phyloP scores from a whole-genome alignment of 305 asterid genomes.

The Fraxinus albicans region DNA sequence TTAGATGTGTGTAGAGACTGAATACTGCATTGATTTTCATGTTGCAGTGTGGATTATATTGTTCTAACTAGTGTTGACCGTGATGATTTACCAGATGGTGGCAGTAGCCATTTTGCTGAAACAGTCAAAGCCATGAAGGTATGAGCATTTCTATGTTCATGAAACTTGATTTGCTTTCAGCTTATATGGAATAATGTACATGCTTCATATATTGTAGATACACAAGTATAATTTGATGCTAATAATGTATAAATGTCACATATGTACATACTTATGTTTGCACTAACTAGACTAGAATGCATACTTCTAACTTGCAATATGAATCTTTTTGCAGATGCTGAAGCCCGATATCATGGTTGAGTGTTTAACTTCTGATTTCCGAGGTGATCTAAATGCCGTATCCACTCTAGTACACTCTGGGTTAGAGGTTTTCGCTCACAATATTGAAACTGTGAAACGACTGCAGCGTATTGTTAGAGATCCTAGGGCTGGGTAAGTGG shows the following conservation, averaged over 20 bases:
- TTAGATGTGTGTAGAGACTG: constrained; percentile 15
- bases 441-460: constrained; percentile 79
- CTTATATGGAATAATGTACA: constrained; percentile 7
- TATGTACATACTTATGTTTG: background rate
- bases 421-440: constrained; percentile 95
- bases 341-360: constrained; percentile 93
- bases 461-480: constrained; percentile 94
- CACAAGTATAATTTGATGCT: background rate
- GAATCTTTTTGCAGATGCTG: constrained; percentile 54
- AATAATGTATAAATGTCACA: constrained; percentile 9
- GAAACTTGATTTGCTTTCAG: constrained; percentile 12
- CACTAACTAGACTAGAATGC: constrained; percentile 9
- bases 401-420: constrained; percentile 77
- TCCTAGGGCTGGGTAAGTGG: constrained; percentile 93
- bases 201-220: constrained; percentile 6
- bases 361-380: constrained; percentile 95
- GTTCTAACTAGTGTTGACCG: constrained; percentile 97
- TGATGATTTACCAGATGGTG: constrained; percentile 96
- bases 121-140: constrained; percentile 92
- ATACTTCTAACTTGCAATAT: constrained; percentile 22
- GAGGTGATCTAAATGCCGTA: constrained; percentile 81
- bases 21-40: constrained; percentile 20
- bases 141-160: constrained; percentile 1
- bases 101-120: constrained; percentile 95
- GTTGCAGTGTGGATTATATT: constrained; percentile 87